phyloP scores from a whole-genome alignment of 306 rosid genomes.

The Acmispon strigosus region DNA sequence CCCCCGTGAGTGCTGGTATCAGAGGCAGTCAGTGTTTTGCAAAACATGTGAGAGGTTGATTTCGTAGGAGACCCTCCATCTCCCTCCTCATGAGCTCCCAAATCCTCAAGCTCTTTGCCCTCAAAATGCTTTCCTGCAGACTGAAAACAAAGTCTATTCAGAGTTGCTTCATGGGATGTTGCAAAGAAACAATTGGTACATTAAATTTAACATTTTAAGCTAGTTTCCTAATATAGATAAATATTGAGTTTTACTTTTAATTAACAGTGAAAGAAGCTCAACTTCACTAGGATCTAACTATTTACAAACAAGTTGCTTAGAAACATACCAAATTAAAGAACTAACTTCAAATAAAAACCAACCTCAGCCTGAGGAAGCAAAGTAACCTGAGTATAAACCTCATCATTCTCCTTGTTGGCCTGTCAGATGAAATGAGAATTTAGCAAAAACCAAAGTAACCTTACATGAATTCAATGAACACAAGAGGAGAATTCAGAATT shows the following conservation, averaged over 20 bases:
- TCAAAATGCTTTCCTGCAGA: conserved; percentile 44
- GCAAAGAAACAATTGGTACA: not conserved
- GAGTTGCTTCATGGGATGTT: not conserved
- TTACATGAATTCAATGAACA: conserved; percentile 14
- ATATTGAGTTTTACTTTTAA: not conserved
- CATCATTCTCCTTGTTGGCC: conserved; percentile 99
- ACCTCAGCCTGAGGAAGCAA: conserved; percentile 89
- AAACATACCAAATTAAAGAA: conserved; percentile 19
- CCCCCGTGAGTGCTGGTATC: conserved; percentile 99
- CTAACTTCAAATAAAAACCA: conserved; percentile 18
- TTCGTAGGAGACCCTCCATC: conserved; percentile 68
- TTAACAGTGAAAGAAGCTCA: conserved; percentile 12
- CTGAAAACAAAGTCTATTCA: conserved; percentile 31
- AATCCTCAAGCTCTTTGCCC: conserved; percentile 64
- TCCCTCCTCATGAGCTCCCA: conserved; percentile 56
- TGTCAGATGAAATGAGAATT: conserved; percentile 24
- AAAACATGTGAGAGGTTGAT: conserved; percentile 97
- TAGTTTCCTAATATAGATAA: not conserved
- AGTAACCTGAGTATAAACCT: conserved; percentile 84
- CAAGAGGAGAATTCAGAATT: not conserved
- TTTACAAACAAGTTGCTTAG: not conserved
- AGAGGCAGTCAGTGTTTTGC: conserved; percentile 97
- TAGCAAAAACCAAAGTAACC: conserved; percentile 1
- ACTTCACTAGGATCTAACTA: conserved; percentile 14
- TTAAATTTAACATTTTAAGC: conserved; percentile 14